Base-by-base conservation (phyloP, 108 stramenopile species). In the Hondaea fermentalgiana region DNA sequence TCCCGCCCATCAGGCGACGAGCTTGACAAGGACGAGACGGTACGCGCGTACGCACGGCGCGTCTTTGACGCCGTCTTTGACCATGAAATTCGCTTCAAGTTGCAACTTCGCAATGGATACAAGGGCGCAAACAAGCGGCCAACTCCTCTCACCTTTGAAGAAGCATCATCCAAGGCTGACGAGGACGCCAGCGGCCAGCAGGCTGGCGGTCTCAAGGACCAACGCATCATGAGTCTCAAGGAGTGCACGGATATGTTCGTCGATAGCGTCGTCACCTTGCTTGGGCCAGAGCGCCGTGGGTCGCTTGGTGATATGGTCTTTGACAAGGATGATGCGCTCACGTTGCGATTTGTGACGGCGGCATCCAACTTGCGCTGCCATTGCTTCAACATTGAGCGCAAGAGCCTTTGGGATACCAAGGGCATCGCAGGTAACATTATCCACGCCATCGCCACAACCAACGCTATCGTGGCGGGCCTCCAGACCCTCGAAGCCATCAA, bases 401-500 rank as follows among this genome's bases (percentile, higher is more conserved):
- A 95, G 55, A 96, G 96, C 91, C 93, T 92, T 60, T 89, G 94
- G 35, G 97, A 99, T 89, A 93, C 92, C 92, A 99, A 98, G 94
- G 98, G 99, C 44, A 97, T 98, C 64, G 99, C 98, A 16, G 98
- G 98, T 10, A 99, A 99, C 91, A 99, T 99, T 72, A 98, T 99
- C 90, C 98, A 98, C 29, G 99, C 99, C 71, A 98, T 99, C 93
- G 98, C 99, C 60, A 99, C 99, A 17, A 99, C 98, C 76, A 99
- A 99, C 95, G 99, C 99, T 45, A 98, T 99, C 91, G 97, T 97
- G 58, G 98, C 98, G 23, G 93, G 92, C 5, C 59, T 93, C 72
- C 93, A 94, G 91, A 91, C 91, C 28, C 60, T 90, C 51, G 92
- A 92, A 55, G 94, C 94, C 23, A 43, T 94, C 51, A 91, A 92